Conservation (phyloP, 2,329 filamentous ascomycete genomes). For the Trichoderma citrinoviride region DNA sequence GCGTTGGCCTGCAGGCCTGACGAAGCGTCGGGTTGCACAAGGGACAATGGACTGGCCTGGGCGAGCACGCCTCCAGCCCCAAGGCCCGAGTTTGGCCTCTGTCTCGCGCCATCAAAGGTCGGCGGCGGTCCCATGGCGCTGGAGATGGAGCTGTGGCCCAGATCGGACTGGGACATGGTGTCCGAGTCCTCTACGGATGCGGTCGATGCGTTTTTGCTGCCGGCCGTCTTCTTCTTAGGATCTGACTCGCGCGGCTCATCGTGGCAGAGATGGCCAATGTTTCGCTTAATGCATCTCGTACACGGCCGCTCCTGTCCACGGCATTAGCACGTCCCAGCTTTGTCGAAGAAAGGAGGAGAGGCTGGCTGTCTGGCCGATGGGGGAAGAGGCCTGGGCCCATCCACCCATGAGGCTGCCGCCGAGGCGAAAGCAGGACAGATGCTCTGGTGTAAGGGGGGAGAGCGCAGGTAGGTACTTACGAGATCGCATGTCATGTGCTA, state of each 20-base stretch:
- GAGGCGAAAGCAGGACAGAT: not conserved
- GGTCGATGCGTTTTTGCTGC: slow-evolving; percentile 42
- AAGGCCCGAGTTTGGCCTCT: slow-evolving; percentile 43
- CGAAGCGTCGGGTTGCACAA: slow-evolving; percentile 69
- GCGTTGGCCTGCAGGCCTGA: slow-evolving; percentile 64
- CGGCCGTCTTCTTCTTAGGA: slow-evolving; percentile 74
- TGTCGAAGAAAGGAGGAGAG: not conserved
- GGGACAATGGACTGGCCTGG: slow-evolving; percentile 57
- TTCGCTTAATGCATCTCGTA: slow-evolving; percentile 95
- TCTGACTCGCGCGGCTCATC: slow-evolving; percentile 89
- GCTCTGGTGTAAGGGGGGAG: not conserved
- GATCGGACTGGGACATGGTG: slow-evolving; percentile 47
- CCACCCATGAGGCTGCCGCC: not conserved
- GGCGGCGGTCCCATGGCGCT: slow-evolving; percentile 56
- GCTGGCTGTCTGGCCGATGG: not conserved
- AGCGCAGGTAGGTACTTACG: slow-evolving; percentile 61
- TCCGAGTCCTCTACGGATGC: slow-evolving; percentile 61
- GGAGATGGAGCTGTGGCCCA: slow-evolving; percentile 54
- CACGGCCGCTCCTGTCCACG: slow-evolving; percentile 79
- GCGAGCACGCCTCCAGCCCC: slow-evolving; percentile 44
- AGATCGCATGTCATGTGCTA: slow-evolving; percentile 93
- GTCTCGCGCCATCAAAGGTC: slow-evolving; percentile 36
- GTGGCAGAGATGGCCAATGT: slow-evolving; percentile 97
- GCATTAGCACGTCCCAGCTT: slow-evolving; percentile 28
- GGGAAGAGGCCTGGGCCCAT: not conserved